Conservation (phyloP, 2,329 filamentous ascomycete species). For the Epichloe gansuensis region DNA sequence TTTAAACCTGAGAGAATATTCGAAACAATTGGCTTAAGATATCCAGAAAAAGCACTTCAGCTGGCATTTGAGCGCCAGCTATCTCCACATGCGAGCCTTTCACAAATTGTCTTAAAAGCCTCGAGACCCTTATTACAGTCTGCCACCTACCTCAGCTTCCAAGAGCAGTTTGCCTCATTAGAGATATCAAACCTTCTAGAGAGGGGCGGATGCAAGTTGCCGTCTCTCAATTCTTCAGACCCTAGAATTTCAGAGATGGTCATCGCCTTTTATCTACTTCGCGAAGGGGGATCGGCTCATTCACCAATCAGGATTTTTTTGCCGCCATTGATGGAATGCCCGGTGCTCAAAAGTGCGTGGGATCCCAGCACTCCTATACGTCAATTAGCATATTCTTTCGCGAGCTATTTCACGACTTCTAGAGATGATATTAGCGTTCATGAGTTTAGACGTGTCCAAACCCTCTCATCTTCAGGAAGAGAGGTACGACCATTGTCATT, state of each 20-base stretch:
- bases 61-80: slow-evolving; percentile 24
- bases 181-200: not conserved
- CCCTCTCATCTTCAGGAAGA: slow-evolving; percentile 16
- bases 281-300: not conserved
- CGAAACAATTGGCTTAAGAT: slow-evolving; percentile 27
- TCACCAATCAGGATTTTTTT: slow-evolving; percentile 42
- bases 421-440: slow-evolving; percentile 11
- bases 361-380: slow-evolving; percentile 36
- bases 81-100: slow-evolving; percentile 16
- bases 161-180: not conserved
- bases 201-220: not conserved
- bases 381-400: slow-evolving; percentile 40
- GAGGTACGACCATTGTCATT: slow-evolving; percentile 10
- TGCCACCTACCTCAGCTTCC: slow-evolving; percentile 11
- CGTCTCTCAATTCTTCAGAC: slow-evolving; percentile 17
- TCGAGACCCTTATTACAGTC: slow-evolving; percentile 5
- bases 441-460: slow-evolving; percentile 26
- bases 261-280: slow-evolving; percentile 15
- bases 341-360: slow-evolving; percentile 43
- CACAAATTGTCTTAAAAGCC: slow-evolving; percentile 19
- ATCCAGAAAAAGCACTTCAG: slow-evolving; percentile 15
- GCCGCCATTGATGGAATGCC: slow-evolving; percentile 47
- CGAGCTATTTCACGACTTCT: not conserved
- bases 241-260: slow-evolving; percentile 27
- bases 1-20: slow-evolving; percentile 26